Evolutionary conservation across 371 early-diverging fungal species (phyloP).

Genomic region (Basidiobolus meristosporus): DNA sequence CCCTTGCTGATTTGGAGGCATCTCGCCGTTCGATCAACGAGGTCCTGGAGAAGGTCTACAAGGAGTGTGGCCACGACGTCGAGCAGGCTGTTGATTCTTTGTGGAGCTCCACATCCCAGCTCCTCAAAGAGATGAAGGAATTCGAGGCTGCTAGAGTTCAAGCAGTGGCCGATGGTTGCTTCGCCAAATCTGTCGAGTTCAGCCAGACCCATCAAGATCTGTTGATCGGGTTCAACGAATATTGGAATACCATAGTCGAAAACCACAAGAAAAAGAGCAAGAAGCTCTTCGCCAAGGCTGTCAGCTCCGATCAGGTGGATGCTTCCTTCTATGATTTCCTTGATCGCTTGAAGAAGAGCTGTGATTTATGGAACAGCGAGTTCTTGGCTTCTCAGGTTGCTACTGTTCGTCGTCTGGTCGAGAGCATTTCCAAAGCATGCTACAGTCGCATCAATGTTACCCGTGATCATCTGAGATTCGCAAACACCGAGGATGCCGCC

Average conservation of each 20-base stretch:
- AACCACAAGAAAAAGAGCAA: no score
- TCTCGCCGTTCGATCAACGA: slow-evolving; percentile 50
- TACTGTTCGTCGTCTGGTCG: not conserved
- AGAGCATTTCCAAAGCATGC: no score
- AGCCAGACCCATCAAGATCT: not conserved
- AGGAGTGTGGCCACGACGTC: not conserved
- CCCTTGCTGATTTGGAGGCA: slow-evolving; percentile 48
- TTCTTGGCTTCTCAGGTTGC: not conserved
- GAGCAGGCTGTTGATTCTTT: not conserved
- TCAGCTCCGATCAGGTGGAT: slow-evolving; percentile 1
- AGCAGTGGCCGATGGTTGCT: slow-evolving; percentile 1
- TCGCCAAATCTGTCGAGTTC: not conserved
- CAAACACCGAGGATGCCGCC: no score
- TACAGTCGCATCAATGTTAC: no score
- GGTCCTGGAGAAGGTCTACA: slow-evolving; percentile 11
- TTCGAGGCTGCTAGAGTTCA: slow-evolving; percentile 1
- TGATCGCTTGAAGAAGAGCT: not conserved
- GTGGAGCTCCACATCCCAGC: not conserved
- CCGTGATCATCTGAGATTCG: no score
- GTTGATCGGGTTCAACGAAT: slow-evolving; percentile 2
- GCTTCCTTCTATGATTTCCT: not conserved
- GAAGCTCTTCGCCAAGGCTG: no score
- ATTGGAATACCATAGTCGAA: slow-evolving; percentile 5
- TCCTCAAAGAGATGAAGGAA: not conserved
- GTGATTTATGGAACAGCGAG: not conserved